Conservation (phyloP, 2,329 filamentous ascomycete genomes). For the Microdochium nivale region DNA sequence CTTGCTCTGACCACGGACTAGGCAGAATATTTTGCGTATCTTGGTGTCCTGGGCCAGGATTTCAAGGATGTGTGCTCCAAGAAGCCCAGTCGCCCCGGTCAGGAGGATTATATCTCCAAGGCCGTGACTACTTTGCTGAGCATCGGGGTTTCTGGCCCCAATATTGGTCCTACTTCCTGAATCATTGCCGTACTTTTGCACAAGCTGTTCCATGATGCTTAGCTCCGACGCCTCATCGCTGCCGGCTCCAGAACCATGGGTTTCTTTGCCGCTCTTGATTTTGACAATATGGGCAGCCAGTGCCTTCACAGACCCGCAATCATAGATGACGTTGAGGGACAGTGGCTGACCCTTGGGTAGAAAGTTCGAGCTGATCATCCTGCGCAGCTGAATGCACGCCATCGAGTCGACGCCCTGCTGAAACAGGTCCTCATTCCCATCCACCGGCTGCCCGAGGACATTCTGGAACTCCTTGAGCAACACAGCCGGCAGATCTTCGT, state of each 20-base stretch:
- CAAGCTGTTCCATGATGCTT: conserved; percentile 15
- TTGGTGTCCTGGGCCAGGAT: conserved; percentile 25
- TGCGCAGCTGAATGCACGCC: conserved; percentile 42
- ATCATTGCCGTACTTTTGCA: conserved; percentile 17
- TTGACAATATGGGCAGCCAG: conserved; percentile 14
- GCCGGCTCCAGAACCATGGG: not conserved
- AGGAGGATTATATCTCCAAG: conserved; percentile 10
- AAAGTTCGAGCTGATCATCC: conserved; percentile 16
- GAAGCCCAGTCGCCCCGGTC: conserved; percentile 17
- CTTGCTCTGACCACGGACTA: conserved; percentile 38
- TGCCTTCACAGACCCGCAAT: conserved; percentile 41
- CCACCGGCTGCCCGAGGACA: conserved; percentile 16
- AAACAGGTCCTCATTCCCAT: conserved; percentile 42
- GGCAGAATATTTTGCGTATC: conserved; percentile 42
- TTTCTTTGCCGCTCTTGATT: not conserved
- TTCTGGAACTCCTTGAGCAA: conserved; percentile 23
- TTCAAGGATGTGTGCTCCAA: conserved; percentile 42
- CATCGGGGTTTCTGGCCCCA: not conserved
- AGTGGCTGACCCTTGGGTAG: conserved; percentile 3
- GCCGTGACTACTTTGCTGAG: not conserved
- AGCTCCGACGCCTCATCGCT: conserved; percentile 3
- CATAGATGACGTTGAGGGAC: conserved; percentile 52
- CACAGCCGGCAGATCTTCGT: conserved; percentile 23
- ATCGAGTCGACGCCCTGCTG: conserved; percentile 52
- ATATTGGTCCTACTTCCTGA: not conserved